Percentiles rank a stretch among this genome's conserved stretches.
phyloP scores from a whole-genome alignment of 1,139 yeast species.

The Chernovozyma aurita region DNA sequence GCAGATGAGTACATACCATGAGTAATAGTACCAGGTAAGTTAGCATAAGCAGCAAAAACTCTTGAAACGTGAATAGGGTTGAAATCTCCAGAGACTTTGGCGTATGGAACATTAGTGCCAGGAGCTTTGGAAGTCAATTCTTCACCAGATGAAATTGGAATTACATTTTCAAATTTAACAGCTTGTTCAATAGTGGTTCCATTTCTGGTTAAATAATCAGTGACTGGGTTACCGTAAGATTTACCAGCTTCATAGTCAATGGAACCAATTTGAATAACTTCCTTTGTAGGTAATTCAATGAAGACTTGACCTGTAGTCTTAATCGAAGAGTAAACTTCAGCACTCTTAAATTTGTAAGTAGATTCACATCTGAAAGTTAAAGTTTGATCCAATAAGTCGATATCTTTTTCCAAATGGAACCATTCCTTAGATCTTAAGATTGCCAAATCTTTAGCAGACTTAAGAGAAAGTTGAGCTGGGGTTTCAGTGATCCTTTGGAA shows the following conservation, averaged over 20 bases:
- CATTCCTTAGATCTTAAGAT: constrained; percentile 94
- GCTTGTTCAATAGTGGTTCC: constrained; percentile 96
- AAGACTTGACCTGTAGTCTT: constrained; percentile 80
- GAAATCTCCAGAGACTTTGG: constrained; percentile 96
- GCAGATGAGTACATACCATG: constrained; percentile 99
- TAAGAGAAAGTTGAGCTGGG: constrained; percentile 74
- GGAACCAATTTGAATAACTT: constrained; percentile 80
- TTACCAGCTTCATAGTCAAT: constrained; percentile 88
- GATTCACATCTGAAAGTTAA: constrained; percentile 90
- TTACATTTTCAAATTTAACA: constrained; percentile 80
- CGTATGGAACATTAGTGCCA: constrained; percentile 89
- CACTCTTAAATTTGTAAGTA: constrained; percentile 74
- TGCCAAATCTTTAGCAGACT: constrained; percentile 84
- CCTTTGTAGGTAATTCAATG: constrained; percentile 90
- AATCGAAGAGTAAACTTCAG: constrained; percentile 72
- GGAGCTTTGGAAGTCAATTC: constrained; percentile 73
- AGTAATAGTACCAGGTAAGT: constrained; percentile 94
- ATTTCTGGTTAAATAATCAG: constrained; percentile 86
- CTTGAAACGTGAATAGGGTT: constrained; percentile 97
- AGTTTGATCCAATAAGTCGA: constrained; percentile 72
- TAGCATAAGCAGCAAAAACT: constrained; percentile 89
- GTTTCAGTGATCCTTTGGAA: constrained; percentile 86
- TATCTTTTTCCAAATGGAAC: constrained; percentile 77
- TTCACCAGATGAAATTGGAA: constrained; percentile 81
- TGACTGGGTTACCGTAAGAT: constrained; percentile 96